Evolutionary conservation across 1,284 basidiomycete genomes (phyloP).

Genomic region (Austropuccinia psidii): DNA sequence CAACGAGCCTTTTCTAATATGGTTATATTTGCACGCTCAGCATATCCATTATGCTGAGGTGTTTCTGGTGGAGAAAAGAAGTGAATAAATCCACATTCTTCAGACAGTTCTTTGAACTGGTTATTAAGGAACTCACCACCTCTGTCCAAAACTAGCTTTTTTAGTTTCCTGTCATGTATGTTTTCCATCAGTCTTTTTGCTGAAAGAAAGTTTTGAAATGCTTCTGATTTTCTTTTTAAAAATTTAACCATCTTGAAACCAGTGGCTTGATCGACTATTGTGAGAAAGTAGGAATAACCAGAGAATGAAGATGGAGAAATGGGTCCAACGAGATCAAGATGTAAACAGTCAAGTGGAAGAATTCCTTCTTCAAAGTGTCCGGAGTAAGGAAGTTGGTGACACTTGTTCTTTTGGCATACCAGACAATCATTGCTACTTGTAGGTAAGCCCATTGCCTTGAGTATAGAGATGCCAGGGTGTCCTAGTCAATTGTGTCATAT

Average conservation of each 20-base stretch:
- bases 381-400: background rate
- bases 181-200: background rate
- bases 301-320: background rate
- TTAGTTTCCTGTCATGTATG: background rate
- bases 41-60: background rate
- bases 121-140: background rate
- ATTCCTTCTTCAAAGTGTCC: background rate
- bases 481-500: too few relatives aligned
- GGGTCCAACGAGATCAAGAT: background rate
- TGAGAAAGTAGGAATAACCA: background rate
- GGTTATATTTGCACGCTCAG: background rate
- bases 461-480: too few relatives aligned
- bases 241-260: background rate
- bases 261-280: background rate
- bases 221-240: background rate
- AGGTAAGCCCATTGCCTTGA: too few relatives aligned
- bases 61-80: background rate
- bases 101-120: background rate
- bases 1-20: constrained; percentile 38
- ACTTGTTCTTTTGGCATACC: too few relatives aligned
- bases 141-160: background rate
- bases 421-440: too few relatives aligned
- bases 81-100: background rate
- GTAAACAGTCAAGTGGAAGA: background rate
- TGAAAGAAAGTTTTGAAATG: background rate